phyloP scores from a whole-genome alignment of 2,329 filamentous ascomycete species.

The Aphanocladium album region DNA sequence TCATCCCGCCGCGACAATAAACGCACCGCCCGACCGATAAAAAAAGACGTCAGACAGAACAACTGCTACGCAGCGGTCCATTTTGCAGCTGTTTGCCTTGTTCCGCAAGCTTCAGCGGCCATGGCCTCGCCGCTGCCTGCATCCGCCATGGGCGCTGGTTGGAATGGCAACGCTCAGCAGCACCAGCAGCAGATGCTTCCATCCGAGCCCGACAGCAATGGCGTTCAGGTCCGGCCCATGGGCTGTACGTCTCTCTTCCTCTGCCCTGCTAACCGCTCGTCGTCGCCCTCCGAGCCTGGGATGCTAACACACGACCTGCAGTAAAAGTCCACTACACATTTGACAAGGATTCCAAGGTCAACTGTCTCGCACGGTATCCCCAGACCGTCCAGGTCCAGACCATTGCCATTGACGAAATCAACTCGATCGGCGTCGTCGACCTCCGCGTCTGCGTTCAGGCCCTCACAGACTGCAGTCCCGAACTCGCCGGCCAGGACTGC shows the following conservation, averaged over 20 bases:
- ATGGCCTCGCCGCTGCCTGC: slow-evolving; percentile 37
- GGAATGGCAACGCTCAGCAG: slow-evolving; percentile 26
- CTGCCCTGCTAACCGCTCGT: slow-evolving; percentile 17
- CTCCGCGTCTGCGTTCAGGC: slow-evolving; percentile 82
- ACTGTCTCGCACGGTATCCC: slow-evolving; percentile 82
- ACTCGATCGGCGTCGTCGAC: slow-evolving; percentile 81
- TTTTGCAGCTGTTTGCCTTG: not conserved
- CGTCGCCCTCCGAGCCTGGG: not conserved
- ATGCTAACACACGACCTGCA: slow-evolving; percentile 33
- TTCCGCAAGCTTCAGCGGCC: slow-evolving; percentile 19
- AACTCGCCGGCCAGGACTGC: slow-evolving; percentile 62
- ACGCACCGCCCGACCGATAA: not conserved
- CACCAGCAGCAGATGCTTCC: slow-evolving; percentile 27
- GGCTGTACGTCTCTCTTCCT: slow-evolving; percentile 50
- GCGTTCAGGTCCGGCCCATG: slow-evolving; percentile 58
- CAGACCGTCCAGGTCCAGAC: slow-evolving; percentile 76
- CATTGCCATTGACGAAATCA: slow-evolving; percentile 72
- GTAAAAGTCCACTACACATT: slow-evolving; percentile 98
- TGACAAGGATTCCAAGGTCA: slow-evolving; percentile 80
- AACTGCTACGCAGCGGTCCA: not conserved
- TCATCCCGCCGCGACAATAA: not conserved
- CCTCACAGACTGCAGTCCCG: slow-evolving; percentile 73
- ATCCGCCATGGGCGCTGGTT: slow-evolving; percentile 25
- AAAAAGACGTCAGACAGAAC: no score
- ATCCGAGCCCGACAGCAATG: slow-evolving; percentile 36